Evolutionary conservation across 1,139 yeast genomes (phyloP), one percentile per base, ranked within the genome.

Genomic region (Pichiaceae sp.): DNA sequence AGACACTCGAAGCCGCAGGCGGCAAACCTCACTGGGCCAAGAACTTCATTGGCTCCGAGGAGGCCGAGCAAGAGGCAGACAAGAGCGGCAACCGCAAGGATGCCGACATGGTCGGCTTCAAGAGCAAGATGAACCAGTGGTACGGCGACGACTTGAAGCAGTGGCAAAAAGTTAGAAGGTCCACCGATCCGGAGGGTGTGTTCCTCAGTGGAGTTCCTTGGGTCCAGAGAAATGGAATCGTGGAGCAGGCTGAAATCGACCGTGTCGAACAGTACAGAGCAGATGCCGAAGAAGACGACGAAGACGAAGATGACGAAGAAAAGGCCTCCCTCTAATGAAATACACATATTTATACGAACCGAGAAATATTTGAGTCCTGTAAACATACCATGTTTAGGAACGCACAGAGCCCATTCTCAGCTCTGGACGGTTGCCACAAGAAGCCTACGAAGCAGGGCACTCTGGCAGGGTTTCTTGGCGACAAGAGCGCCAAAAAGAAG

Each of bases 1-100:
- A 73, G 40, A 72, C 85, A 2, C 68, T 89, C 68, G 68, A 70
- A 38, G 75, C 73, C 26, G 89, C 82, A 17, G 89, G 84, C 29
- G 98, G 98, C 34, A 84, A 80, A 56, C 98, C 98, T 2, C 98
- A 91, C 57, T 91, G 98, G 98, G 98, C 98, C n/a, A 91, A 91
- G 67, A 89, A 89, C 60, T 91, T 87, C 56, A 69, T 87, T 46
- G 96, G 96, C 2, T 62, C 78, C 24, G 64, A 63, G 8, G 67
- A 39, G 14, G 34, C 34, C 9, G 20, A 28, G n/a, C 17, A 14
- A 17, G 19, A 8, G 5, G 31, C 31, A 12, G 28, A 27, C 12
- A 6, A 19, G 14, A 15, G 8, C 17, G 34, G 27, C 6, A 23
- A 17, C 14, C 31, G 19, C 9, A 53, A 59, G 12, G 87, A 80